These are phyloP conservation scores for Jaltomata sinuosa DNA, from an alignment of 257 asterid genomes.

Conservation along the genomic window DNA sequence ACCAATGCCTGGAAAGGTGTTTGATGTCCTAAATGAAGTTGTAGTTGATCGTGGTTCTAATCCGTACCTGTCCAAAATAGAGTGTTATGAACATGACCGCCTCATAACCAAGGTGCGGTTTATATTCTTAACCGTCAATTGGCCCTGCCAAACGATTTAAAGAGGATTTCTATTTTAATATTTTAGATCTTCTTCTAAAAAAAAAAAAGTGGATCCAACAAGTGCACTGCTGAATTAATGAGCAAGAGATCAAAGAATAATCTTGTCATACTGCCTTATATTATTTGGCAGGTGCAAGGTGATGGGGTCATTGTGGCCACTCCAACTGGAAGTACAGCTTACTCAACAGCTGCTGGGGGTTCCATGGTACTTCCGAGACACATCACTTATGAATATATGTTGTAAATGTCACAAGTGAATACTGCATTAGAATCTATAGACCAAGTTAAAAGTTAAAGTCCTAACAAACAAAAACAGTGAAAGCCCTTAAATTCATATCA, in stretches of 20 bases:
- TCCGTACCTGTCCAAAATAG: constrained; percentile 95
- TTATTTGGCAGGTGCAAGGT: constrained; percentile 75
- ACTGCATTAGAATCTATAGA: background rate
- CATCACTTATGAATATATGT: background rate
- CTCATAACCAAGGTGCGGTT: constrained; percentile 85
- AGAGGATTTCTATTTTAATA: background rate
- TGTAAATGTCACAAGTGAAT: background rate
- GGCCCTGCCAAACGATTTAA: background rate
- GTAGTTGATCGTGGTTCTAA: constrained; percentile 99
- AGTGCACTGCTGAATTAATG: background rate
- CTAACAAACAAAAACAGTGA: background rate
- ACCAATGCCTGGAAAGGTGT: constrained; percentile 86
- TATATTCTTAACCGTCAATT: background rate
- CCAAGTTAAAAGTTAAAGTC: background rate
- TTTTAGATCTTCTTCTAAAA: background rate
- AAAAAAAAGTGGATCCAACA: background rate
- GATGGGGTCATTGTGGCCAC: constrained; percentile 99
- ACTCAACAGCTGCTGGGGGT: constrained; percentile 99
- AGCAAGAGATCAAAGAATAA: background rate
- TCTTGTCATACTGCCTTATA: background rate
- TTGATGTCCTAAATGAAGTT: constrained; percentile 87
- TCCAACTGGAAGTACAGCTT: constrained; percentile 99
- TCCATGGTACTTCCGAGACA: constrained; percentile 53
- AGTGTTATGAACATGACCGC: constrained; percentile 94
- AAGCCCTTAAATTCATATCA: background rate